Conservation (phyloP, 176 grass and related monocot genomes). For the Alloteropsis semialata region DNA sequence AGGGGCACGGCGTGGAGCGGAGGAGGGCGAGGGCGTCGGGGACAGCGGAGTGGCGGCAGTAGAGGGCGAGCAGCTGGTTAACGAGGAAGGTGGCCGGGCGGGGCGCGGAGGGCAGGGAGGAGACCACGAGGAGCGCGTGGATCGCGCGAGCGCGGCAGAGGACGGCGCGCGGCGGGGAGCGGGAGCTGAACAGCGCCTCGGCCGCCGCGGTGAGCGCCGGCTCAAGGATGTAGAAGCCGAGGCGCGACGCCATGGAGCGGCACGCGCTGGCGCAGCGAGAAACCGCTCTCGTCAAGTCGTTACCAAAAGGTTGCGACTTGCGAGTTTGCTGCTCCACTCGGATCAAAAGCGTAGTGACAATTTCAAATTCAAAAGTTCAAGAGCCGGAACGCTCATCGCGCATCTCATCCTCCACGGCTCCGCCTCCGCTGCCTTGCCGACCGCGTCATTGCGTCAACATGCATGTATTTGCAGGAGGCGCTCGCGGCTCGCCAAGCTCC, state of each 20-base stretch:
- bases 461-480: no score
- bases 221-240: conserved; percentile 36
- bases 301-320: not conserved
- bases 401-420: not conserved
- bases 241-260: conserved; percentile 33
- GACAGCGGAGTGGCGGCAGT: conserved; percentile 46
- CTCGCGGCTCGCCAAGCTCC: no score
- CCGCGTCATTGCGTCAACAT: no score
- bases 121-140: conserved; percentile 65
- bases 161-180: conserved; percentile 22
- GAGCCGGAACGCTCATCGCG: not conserved
- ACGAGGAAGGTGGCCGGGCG: conserved; percentile 47
- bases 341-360: not conserved
- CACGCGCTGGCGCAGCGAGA: not conserved
- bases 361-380: not conserved
- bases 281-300: no score
- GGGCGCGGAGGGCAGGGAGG: conserved; percentile 29
- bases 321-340: no score
- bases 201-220: conserved; percentile 47
- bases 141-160: conserved; percentile 58
- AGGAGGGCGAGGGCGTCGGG: conserved; percentile 64
- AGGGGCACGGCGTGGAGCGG: conserved; percentile 49
- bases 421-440: not conserved
- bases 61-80: conserved; percentile 83
- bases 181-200: conserved; percentile 46